These are phyloP conservation scores for Albugo candida DNA, from an alignment of 352 stramenopile species.

Conservation along the genomic window DNA sequence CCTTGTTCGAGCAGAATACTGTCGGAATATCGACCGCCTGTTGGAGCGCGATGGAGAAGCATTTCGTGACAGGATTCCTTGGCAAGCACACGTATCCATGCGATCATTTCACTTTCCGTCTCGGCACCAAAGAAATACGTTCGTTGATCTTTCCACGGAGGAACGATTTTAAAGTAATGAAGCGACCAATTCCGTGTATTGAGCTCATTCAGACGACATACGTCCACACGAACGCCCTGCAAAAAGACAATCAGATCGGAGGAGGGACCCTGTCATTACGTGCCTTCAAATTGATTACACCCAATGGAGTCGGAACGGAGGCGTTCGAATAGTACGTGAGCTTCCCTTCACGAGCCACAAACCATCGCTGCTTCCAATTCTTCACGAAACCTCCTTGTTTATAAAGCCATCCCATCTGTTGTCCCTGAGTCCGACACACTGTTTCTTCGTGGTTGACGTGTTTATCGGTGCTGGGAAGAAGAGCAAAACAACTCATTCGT, in stretches of 20 bases:
- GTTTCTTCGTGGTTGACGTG: too few relatives aligned
- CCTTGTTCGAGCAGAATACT: neutral
- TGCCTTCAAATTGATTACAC: slow-evolving; percentile 28
- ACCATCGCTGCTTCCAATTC: slow-evolving; percentile 76
- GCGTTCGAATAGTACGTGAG: slow-evolving; percentile 57
- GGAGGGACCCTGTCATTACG: neutral
- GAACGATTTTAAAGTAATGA: slow-evolving; percentile 53
- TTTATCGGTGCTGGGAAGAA: neutral
- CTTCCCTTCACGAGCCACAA: slow-evolving; percentile 55
- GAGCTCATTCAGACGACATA: slow-evolving; percentile 30
- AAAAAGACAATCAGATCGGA: neutral
- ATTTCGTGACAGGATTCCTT: slow-evolving; percentile 18
- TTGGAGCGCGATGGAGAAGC: neutral
- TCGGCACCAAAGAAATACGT: slow-evolving; percentile 60
- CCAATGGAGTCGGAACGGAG: slow-evolving; percentile 44
- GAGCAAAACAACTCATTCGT: neutral
- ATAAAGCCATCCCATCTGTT: slow-evolving; percentile 16
- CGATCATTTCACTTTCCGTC: slow-evolving; percentile 38
- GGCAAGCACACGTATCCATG: slow-evolving; percentile 40
- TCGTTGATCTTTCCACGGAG: slow-evolving; percentile 26
- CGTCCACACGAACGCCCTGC: slow-evolving; percentile 24
- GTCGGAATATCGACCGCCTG: neutral
- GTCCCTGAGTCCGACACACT: neutral
- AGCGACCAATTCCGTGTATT: slow-evolving; percentile 37
- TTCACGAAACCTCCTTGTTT: slow-evolving; percentile 68